Percentiles rank a stretch among this genome's conserved stretches.
Evolutionary conservation across 139 green algal genomes (phyloP).

Genomic region (Marvania coccoides): DNA sequence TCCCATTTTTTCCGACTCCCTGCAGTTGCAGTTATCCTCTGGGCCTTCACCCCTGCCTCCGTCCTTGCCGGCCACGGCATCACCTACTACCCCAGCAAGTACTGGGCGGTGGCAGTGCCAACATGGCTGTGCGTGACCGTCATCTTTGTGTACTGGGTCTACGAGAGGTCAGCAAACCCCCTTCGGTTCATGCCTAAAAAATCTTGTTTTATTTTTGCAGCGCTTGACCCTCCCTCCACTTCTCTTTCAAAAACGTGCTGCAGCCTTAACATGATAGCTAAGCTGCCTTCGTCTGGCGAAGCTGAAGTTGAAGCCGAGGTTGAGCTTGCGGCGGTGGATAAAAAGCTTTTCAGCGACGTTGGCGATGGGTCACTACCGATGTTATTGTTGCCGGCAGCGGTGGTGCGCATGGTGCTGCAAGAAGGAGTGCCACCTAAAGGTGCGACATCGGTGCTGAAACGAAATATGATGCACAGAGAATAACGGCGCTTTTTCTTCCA

Average conservation of each 20-base stretch:
- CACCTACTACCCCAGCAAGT: constrained; percentile 62
- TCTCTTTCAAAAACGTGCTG: neutral
- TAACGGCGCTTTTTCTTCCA: neutral
- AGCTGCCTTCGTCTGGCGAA: constrained; percentile 1
- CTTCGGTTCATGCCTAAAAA: neutral
- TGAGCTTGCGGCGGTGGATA: neutral
- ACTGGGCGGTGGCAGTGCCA: constrained; percentile 58
- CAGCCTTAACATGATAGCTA: constrained; percentile 34
- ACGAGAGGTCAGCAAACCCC: constrained; percentile 44
- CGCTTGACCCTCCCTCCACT: neutral
- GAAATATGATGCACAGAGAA: neutral
- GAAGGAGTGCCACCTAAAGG: constrained; percentile 2
- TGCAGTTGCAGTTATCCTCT: constrained; percentile 49
- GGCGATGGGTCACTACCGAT: constrained; percentile 27
- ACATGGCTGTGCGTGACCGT: constrained; percentile 41
- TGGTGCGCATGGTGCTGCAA: constrained; percentile 25
- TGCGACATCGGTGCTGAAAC: neutral
- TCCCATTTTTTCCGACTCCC: too few relatives aligned
- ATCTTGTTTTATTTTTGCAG: neutral
- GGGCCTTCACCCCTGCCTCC: constrained; percentile 42
- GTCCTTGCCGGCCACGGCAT: constrained; percentile 38
- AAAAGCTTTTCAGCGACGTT: neutral
- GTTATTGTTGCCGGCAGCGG: constrained; percentile 27
- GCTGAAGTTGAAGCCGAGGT: neutral
- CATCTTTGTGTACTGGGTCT: constrained; percentile 36